Evolutionary conservation across 306 rosid species (phyloP), one percentile per base, ranked within the genome.

Genomic region (Bauhinia variegata): DNA sequence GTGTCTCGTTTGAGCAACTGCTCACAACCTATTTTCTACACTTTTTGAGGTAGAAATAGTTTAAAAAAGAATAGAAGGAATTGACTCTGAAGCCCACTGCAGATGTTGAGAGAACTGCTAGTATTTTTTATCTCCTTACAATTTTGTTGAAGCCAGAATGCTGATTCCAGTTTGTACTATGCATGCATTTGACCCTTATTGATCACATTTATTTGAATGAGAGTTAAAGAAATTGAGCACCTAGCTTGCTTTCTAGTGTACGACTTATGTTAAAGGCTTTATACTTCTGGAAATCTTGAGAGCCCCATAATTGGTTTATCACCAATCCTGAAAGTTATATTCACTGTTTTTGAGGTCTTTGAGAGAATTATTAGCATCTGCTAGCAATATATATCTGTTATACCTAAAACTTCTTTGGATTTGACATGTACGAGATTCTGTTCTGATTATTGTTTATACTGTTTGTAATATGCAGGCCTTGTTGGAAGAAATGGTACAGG

Each of bases 401-500:
- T 37, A 32, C 13, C 9, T 10, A 15, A 54, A n/a, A 23, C 42
- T 46, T 42, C 10, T n/a, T 16, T 28, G 7, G 16, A 8, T 67
- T 67, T 54, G 12, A 14, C 41, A 16, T 23, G 18, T 47, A 51
- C 59, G 30, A 47, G 60, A 7, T 51, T 44, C 19, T n/a, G n/a
- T 4, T 47, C 39, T 23, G 51, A 42, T 70, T 14, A 19, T 18
- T 58, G 34, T 59, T 36, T 18, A 33, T 53, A 12, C 9, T 72
- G 54, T 17, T 8, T 61, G 5, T 50, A 43, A 43, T 41, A 34
- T 78, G 80, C 64, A 90, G 96, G 97, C 32, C 95, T 90, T 79
- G 89, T 93, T 56, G 99, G 99, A 73, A 93, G 99, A 76, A 93
- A 93, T 39, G 97, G 96, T 67, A 93, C 99, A 0, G 99, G 99